phyloP scores from a whole-genome alignment of 2,329 filamentous ascomycete species.

The Scytalidium sp. region DNA sequence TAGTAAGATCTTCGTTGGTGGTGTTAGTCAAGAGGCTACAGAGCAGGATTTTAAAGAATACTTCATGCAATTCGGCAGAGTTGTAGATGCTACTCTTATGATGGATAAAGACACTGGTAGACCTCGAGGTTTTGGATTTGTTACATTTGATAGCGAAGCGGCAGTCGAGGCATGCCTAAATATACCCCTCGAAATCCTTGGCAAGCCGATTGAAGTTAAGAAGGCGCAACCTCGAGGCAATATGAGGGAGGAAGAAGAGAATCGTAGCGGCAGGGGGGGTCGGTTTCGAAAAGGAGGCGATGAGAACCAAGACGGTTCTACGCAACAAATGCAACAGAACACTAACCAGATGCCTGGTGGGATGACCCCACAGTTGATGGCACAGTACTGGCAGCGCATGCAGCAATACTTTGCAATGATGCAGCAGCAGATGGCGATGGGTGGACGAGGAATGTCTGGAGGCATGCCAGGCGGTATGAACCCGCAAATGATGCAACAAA shows the following conservation, averaged over 20 bases:
- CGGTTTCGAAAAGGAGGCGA: constrained; percentile 50
- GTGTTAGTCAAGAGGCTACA: constrained; percentile 94
- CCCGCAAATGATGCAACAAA: constrained; percentile 72
- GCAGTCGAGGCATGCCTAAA: constrained; percentile 90
- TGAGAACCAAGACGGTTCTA: constrained; percentile 40
- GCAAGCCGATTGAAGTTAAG: constrained; percentile 97
- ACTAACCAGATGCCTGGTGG: constrained; percentile 45
- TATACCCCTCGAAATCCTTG: constrained; percentile 83
- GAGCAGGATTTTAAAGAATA: constrained; percentile 96
- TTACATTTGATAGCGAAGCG: constrained; percentile 94
- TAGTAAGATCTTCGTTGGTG: constrained; percentile 97
- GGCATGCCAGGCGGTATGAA: constrained; percentile 65
- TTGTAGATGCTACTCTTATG: constrained; percentile 97
- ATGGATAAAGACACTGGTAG: constrained; percentile 99
- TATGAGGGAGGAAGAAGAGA: constrained; percentile 83
- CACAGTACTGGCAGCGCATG: constrained; percentile 98
- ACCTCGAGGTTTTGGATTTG: constrained; percentile 93
- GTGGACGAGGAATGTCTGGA: constrained; percentile 53
- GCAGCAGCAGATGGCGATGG: constrained; percentile 89
- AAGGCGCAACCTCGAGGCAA: constrained; percentile 95
- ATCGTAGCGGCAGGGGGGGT: constrained; percentile 49
- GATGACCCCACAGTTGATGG: constrained; percentile 97
- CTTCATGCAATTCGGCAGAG: constrained; percentile 93
- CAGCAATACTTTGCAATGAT: constrained; percentile 95
- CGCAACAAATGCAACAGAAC: constrained; percentile 28